Evolutionary conservation across 805 yeast species (phyloP).

Genomic region (Lipomyces yamadae): DNA sequence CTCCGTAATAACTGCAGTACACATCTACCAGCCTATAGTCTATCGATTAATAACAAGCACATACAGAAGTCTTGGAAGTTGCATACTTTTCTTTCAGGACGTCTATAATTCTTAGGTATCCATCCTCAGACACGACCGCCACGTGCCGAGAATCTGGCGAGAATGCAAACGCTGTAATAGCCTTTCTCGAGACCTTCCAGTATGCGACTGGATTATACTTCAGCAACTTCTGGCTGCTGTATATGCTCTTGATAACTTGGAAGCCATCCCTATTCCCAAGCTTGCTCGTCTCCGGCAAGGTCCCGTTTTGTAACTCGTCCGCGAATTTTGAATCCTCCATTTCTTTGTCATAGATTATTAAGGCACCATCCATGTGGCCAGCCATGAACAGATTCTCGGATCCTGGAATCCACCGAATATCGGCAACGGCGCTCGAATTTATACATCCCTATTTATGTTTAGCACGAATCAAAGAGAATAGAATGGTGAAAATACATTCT

Average conservation of each 20-base stretch:
- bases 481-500: slow-evolving; percentile 41
- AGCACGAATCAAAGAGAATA: not conserved
- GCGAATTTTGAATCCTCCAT: slow-evolving; percentile 50
- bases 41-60: not conserved
- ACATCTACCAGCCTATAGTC: slow-evolving; percentile 52
- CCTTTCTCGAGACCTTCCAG: slow-evolving; percentile 62
- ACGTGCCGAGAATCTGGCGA: slow-evolving; percentile 53
- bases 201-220: slow-evolving; percentile 60
- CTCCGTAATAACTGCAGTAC: slow-evolving; percentile 69
- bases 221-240: slow-evolving; percentile 26
- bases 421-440: slow-evolving; percentile 52
- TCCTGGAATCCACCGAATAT: slow-evolving; percentile 55
- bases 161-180: slow-evolving; percentile 56
- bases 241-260: slow-evolving; percentile 29
- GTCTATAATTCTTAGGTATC: slow-evolving; percentile 63
- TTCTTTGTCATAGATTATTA: slow-evolving; percentile 57
- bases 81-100: slow-evolving; percentile 47
- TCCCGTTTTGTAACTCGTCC: slow-evolving; percentile 21
- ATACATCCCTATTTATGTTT: slow-evolving; percentile 45
- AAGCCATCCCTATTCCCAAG: slow-evolving; percentile 29
- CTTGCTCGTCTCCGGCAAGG: slow-evolving; percentile 18
- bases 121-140: slow-evolving; percentile 68
- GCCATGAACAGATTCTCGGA: slow-evolving; percentile 55
- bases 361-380: slow-evolving; percentile 68
- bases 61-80: not conserved